These are phyloP conservation scores for Achlya hypogyna DNA, from an alignment of 352 stramenopile genomes.

Conservation along the genomic window DNA sequence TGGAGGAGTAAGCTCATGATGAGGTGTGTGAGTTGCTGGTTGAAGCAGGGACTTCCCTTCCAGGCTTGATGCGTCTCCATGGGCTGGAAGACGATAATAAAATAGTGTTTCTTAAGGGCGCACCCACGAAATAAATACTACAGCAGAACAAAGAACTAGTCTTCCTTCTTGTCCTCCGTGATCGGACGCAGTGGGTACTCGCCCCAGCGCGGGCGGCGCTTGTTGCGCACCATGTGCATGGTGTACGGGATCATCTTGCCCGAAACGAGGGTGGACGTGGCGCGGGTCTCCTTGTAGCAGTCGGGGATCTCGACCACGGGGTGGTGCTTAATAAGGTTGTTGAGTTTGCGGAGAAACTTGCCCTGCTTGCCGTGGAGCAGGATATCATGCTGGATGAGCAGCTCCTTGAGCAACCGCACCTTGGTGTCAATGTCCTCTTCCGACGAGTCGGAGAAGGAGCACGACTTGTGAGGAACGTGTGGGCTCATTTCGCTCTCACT, in stretches of 20 bases:
- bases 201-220: neutral
- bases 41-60: too few relatives aligned
- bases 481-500: neutral
- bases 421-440: neutral
- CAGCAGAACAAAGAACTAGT: neutral
- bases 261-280: neutral
- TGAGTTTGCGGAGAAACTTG: slow-evolving; percentile 10
- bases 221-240: slow-evolving; percentile 16
- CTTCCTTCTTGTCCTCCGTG: neutral
- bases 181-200: neutral
- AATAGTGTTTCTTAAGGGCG: too few relatives aligned
- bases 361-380: neutral
- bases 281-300: neutral
- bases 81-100: too few relatives aligned
- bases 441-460: neutral
- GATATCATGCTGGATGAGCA: neutral
- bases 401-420: slow-evolving; percentile 8
- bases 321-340: neutral
- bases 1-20: too few relatives aligned
- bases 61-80: too few relatives aligned
- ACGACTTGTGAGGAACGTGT: neutral
- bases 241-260: slow-evolving; percentile 13
- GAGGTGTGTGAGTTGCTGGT: too few relatives aligned
- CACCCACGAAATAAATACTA: neutral
- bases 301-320: slow-evolving; percentile 8